A percentile compares a stretch with the other conserved stretches of the same genome.
Evolutionary conservation across 2,329 filamentous ascomycete species (phyloP).

Genomic region (Colletotrichum acutatum): DNA sequence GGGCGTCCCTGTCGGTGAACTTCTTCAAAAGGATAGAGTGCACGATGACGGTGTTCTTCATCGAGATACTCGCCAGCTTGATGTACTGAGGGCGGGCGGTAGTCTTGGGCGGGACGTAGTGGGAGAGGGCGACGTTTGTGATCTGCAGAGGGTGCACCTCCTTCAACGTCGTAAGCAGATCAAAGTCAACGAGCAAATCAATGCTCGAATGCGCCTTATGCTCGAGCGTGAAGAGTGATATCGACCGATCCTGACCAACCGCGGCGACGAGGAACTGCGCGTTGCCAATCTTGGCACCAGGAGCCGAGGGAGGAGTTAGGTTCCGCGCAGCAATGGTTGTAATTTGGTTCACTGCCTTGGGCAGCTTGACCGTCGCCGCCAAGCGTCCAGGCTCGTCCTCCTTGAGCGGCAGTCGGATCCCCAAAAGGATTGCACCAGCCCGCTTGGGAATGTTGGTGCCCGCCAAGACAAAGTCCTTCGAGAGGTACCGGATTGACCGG

Average conservation of each 20-base stretch:
- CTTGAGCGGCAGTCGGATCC: constrained; percentile 61
- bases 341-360: constrained; percentile 76
- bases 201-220: constrained; percentile 62
- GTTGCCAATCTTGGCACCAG: constrained; percentile 64
- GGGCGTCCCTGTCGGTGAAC: constrained; percentile 48
- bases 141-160: constrained; percentile 68
- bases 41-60: constrained; percentile 82
- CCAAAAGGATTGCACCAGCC: constrained; percentile 66
- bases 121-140: constrained; percentile 68
- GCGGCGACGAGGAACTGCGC: constrained; percentile 85
- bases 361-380: constrained; percentile 66
- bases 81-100: constrained; percentile 65
- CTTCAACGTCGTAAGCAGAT: constrained; percentile 63
- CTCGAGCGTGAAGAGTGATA: constrained; percentile 82
- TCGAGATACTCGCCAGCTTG: constrained; percentile 83
- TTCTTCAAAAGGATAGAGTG: constrained; percentile 79
- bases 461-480: constrained; percentile 66
- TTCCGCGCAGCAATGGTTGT: constrained; percentile 82
- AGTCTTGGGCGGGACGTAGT: constrained; percentile 65
- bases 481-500: constrained; percentile 69
- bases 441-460: constrained; percentile 69
- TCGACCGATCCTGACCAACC: constrained; percentile 81
- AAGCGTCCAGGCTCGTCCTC: constrained; percentile 55
- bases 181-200: constrained; percentile 62
- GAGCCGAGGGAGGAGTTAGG: constrained; percentile 66